Evolutionary conservation across 73 alveolate genomes (phyloP).

Genomic region (Blepharisma japonicum): DNA sequence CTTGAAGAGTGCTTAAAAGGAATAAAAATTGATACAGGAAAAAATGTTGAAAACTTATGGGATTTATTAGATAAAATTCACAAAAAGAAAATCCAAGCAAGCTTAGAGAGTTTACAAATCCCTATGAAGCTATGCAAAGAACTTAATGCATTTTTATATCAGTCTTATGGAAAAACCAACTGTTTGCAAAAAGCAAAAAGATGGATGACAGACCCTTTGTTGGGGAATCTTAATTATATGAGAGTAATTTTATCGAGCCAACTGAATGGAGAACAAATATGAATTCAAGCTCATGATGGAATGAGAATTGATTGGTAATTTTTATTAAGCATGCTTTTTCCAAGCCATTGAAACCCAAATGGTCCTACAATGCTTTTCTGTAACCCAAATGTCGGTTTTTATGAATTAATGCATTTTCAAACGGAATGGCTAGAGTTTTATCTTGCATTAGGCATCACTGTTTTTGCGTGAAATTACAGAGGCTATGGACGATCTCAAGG

Average conservation of each 20-base stretch:
- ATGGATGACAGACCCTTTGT: neutral
- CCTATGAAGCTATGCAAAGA: neutral
- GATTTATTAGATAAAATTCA: neutral
- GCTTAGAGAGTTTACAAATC: neutral
- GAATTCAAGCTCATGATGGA: neutral
- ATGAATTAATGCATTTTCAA: slow-evolving; percentile 1
- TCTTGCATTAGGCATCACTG: neutral
- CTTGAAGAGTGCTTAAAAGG: neutral
- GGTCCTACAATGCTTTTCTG: slow-evolving; percentile 34
- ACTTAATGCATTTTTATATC: neutral
- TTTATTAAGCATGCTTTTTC: neutral
- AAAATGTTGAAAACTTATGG: neutral
- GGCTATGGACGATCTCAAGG: slow-evolving; percentile 37
- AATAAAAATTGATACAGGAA: neutral
- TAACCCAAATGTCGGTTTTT: slow-evolving; percentile 46
- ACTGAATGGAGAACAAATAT: neutral
- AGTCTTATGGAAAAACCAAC: neutral
- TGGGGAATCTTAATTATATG: slow-evolving; percentile 1
- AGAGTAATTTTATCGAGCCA: neutral
- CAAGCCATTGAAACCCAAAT: too few species aligned
- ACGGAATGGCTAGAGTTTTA: slow-evolving; percentile 33
- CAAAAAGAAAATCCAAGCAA: neutral
- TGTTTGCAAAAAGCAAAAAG: neutral
- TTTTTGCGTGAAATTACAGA: slow-evolving; percentile 30
- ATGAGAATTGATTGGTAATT: neutral